Base-by-base conservation (phyloP, 83 land plant species). In the Diphasiastrum complanatum region DNA sequence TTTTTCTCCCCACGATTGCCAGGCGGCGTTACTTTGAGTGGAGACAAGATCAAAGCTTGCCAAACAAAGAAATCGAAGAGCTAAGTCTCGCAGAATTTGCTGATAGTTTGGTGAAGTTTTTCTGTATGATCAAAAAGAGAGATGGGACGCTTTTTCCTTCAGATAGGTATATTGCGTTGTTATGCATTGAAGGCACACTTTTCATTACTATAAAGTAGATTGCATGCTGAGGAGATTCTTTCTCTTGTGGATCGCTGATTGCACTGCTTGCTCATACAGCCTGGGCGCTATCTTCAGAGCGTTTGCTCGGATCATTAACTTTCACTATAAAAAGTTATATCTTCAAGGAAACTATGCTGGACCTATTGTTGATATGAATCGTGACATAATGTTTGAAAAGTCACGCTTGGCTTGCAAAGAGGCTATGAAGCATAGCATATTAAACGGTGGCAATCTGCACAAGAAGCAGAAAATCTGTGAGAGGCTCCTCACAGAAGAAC, bases 391-490 rank as follows among this genome's bases (percentile, higher is more conserved):
- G 28, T 67, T 67, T 40, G 70, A 67, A 35, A 67, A 61, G 27
- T 68, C 70, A 26, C 70, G 70, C 24, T 26, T 67, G 23, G 68
- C 70, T 19, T 67, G 70, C 32, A 59, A 61, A 45, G 67, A 60
- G 67, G 70, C 70, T 1, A 67, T 67, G 70, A 67, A 67, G 51
- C 64, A 67, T 49, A 67, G 70, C 32, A 33, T 67, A 41, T 34
- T 46, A 19, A 26, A 59, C 23, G 70, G 70, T 16, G 70, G 65
- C 32, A 55, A 37, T 53, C 41, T 26, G 29, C 60, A 49, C 23
- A 67, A 67, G 27, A 67, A 57, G 67, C 40, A 23, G 35, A 66
- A 28, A 33, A 23, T 45, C 8, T 22, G 40, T 41, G 67, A 67
- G 51, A 27, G 22, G 24, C 68, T 49, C 33, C 27, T 45, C 10